These are phyloP conservation scores for Guyanaporus albipodus DNA, from an alignment of 768 basidiomycete species.

Conservation along the genomic window DNA sequence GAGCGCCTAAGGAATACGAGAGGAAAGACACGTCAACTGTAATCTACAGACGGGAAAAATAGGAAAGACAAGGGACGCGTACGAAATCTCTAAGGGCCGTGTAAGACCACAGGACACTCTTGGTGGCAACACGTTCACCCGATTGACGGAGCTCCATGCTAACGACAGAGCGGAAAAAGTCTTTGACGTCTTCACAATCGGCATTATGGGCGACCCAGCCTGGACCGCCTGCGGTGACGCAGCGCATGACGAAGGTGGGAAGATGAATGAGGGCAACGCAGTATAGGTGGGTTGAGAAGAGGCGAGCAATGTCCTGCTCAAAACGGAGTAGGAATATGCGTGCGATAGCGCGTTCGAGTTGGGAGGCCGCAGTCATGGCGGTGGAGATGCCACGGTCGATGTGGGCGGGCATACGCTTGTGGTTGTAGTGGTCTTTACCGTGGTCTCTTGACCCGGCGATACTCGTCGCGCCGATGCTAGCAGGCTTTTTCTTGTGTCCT, in stretches of 20 bases:
- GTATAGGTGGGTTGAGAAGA: slow-evolving; percentile 69
- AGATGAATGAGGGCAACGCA: slow-evolving; percentile 61
- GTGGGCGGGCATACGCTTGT: slow-evolving; percentile 42
- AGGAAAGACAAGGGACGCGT: slow-evolving; percentile 26
- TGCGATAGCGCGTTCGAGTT: slow-evolving; percentile 66
- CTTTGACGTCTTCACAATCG: slow-evolving; percentile 66
- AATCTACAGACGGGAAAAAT: not conserved
- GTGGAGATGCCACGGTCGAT: slow-evolving; percentile 52
- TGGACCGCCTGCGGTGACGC: slow-evolving; percentile 56
- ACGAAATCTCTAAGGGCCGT: slow-evolving; percentile 75
- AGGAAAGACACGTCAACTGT: slow-evolving; percentile 2
- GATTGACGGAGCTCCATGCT: slow-evolving; percentile 77
- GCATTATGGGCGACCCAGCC: slow-evolving; percentile 68
- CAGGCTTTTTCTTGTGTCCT: slow-evolving; percentile 44
- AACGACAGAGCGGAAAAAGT: slow-evolving; percentile 66
- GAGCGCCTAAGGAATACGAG: slow-evolving; percentile 44
- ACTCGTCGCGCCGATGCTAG: slow-evolving; percentile 25
- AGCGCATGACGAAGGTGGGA: slow-evolving; percentile 65
- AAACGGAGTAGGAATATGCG: slow-evolving; percentile 65
- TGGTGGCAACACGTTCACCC: slow-evolving; percentile 74
- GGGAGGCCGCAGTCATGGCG: slow-evolving; percentile 57
- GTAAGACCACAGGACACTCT: slow-evolving; percentile 77
- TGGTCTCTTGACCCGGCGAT: slow-evolving; percentile 20
- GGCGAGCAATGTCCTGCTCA: slow-evolving; percentile 70
- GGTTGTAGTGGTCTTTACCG: slow-evolving; percentile 28